Evolutionary conservation across 495 filamentous ascomycete genomes (phyloP).

Genomic region (Aspergillus steynii): DNA sequence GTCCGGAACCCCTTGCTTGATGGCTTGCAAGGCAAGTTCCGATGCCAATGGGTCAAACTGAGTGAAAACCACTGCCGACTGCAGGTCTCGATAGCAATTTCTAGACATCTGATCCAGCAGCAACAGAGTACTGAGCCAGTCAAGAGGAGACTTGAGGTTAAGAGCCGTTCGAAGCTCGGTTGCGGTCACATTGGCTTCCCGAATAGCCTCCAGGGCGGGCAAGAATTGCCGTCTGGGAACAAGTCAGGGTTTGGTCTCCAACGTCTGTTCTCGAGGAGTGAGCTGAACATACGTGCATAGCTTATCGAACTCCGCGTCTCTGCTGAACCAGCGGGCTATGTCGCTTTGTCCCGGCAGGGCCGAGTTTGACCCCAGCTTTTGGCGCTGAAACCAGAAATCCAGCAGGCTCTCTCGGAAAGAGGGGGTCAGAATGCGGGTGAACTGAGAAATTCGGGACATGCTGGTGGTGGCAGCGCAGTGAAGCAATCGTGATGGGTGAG

Average conservation of each 20-base stretch:
- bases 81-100: constrained; percentile 34
- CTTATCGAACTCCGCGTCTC: constrained; percentile 28
- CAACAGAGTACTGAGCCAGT: constrained; percentile 30
- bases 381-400: background rate
- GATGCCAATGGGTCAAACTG: constrained; percentile 32
- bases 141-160: constrained; percentile 16
- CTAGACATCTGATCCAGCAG: constrained; percentile 35
- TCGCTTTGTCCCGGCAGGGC: background rate
- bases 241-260: background rate
- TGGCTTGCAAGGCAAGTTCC: constrained; percentile 24
- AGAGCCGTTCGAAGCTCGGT: constrained; percentile 25
- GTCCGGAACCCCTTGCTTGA: constrained; percentile 18
- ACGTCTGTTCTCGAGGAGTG: background rate
- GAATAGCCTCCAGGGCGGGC: constrained; percentile 26
- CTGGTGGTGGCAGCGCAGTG: background rate
- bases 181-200: constrained; percentile 19
- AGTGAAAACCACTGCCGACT: constrained; percentile 29
- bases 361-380: background rate
- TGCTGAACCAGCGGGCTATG: constrained; percentile 24
- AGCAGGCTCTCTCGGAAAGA: background rate
- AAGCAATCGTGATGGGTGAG: background rate
- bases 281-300: constrained; percentile 27
- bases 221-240: constrained; percentile 26
- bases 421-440: background rate
- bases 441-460: background rate